Base-by-base conservation (phyloP, 2,329 filamentous ascomycete species). In the Neonectria magnoliae region DNA sequence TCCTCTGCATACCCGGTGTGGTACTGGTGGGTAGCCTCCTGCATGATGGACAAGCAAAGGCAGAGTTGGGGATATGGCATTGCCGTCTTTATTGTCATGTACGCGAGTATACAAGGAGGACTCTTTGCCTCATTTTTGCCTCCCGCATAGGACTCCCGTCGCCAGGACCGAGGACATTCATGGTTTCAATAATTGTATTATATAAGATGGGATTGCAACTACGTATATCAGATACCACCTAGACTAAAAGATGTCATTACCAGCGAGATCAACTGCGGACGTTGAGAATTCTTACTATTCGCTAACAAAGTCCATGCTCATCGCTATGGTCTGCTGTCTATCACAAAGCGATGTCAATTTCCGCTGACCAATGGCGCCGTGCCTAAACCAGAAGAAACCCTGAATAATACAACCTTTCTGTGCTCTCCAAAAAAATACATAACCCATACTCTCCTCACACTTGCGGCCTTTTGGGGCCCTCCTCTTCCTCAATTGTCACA, bases 81-180 rank as follows among this genome's bases (percentile, higher is more conserved):
- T 16, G 83, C 93, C 48, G 81, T 87, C 56, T 92, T 89, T 71
- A 92, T 95, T 84, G 83, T 94, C 58, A 86, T 94, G 79, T 99
- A 99, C 81, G 92, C 88, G 3, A 78, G 92, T 36, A 86, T 98
- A 47, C 96, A 99, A 77, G 93, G 87, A 0, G 91, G 88, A 8
- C 81, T 99, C 45, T 99, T 93, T 82, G 91, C 94, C 4, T 94
- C 90, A 4, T 99, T 99, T 77, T 84, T 99, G 53, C 96, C 96
- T 5, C 96, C 96, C 45, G 96, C 96, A 22, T 97, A 70, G 58
- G 27, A 5, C 11, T 20, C 18, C 33, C 27, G 6, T 20, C 48
- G 5, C 29, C 22, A n/a, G 11, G 5, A 36, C 8, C 5, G 5
- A 33, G 9, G 5, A 9, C 3, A 16, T 36, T 50, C 6, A 16